These are phyloP conservation scores for Orbilia blumenaviensis DNA, from an alignment of 2,329 filamentous ascomycete species.

Conservation along the genomic window DNA sequence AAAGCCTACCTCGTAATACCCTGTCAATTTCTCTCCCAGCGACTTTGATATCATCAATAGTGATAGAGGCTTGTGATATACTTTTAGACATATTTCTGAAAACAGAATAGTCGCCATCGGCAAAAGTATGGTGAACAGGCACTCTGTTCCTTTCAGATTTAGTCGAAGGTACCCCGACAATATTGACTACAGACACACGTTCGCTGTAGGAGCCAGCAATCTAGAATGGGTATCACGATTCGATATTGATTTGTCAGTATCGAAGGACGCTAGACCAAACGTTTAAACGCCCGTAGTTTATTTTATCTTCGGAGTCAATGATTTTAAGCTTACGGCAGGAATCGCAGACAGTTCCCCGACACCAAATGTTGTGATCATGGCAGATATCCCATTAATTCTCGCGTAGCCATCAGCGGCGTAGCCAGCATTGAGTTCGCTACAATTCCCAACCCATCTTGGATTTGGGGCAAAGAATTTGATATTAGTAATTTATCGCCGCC, in stretches of 20 bases:
- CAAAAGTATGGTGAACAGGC: slow-evolving; percentile 75
- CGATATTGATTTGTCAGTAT: neutral
- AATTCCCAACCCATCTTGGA: slow-evolving; percentile 64
- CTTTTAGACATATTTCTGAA: slow-evolving; percentile 80
- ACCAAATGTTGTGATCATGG: slow-evolving; percentile 78
- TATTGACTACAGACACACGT: slow-evolving; percentile 74
- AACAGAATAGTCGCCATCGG: slow-evolving; percentile 81
- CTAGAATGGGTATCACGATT: slow-evolving; percentile 20
- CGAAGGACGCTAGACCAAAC: too few relatives aligned
- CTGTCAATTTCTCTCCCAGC: slow-evolving; percentile 80
- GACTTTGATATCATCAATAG: slow-evolving; percentile 74
- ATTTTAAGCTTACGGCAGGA: slow-evolving; percentile 66
- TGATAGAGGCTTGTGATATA: slow-evolving; percentile 76
- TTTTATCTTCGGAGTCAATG: neutral
- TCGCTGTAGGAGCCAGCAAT: slow-evolving; percentile 78
- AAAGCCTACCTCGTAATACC: slow-evolving; percentile 70
- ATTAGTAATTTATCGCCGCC: neutral
- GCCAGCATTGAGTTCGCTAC: slow-evolving; percentile 78
- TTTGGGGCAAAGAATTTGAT: neutral
- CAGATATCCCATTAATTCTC: slow-evolving; percentile 74
- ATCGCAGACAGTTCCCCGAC: slow-evolving; percentile 75
- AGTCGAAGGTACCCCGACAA: slow-evolving; percentile 68
- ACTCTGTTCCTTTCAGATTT: slow-evolving; percentile 64
- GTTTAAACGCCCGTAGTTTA: neutral
- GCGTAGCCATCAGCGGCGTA: slow-evolving; percentile 85